Percentiles rank a stretch among this genome's conserved stretches.
phyloP scores from a whole-genome alignment of 78 protist genomes.

The Emiliania huxleyi region DNA sequence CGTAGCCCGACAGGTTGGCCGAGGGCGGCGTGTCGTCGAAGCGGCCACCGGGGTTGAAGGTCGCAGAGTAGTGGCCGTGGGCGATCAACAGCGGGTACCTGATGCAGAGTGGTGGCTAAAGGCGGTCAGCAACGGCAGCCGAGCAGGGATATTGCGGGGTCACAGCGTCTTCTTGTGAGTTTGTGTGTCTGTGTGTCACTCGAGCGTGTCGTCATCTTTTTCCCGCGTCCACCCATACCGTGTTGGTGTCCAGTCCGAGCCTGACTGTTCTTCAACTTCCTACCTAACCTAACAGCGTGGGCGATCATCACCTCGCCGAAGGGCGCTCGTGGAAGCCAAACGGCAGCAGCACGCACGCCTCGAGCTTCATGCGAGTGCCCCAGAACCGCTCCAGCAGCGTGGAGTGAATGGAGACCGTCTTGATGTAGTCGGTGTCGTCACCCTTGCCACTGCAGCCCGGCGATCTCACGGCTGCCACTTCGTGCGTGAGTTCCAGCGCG shows the following conservation, averaged over 20 bases:
- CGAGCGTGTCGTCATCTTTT: no score
- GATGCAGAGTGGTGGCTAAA: no score
- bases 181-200: no score
- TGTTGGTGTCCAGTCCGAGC: no score
- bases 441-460: neutral
- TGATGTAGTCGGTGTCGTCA: neutral
- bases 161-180: no score
- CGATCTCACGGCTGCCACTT: no score
- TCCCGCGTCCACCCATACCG: no score
- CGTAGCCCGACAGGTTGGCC: neutral
- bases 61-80: neutral
- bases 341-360: constrained; percentile 6
- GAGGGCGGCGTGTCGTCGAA: neutral
- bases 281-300: no score
- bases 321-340: neutral
- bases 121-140: no score
- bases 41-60: neutral
- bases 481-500: neutral
- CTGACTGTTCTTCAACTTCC: no score
- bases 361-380: neutral
- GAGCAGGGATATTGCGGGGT: no score
- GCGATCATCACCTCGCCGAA: no score
- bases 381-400: neutral
- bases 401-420: neutral
- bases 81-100: constrained; percentile 14